phyloP scores from a whole-genome alignment of 768 basidiomycete genomes.

The Boletus tomentosulus region DNA sequence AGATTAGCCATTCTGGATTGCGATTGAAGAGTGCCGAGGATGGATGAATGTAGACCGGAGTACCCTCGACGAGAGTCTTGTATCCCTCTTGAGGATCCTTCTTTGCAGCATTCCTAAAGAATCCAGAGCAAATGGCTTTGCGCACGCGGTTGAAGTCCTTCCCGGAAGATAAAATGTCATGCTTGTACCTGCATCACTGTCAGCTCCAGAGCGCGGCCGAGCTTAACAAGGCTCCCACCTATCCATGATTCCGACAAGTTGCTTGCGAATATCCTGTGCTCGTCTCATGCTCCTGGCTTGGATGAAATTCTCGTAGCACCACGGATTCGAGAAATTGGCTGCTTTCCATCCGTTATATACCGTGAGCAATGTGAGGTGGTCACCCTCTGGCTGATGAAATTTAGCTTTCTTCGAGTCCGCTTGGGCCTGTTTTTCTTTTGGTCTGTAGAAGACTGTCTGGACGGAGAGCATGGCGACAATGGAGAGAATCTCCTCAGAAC shows the following conservation, averaged over 20 bases:
- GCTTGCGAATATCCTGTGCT: conserved; percentile 97
- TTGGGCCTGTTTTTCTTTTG: conserved; percentile 99
- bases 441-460: conserved; percentile 94
- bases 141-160: conserved; percentile 90
- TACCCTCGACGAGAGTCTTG: conserved; percentile 95
- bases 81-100: conserved; percentile 98
- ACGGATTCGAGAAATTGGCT: conserved; percentile 94
- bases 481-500: conserved; percentile 96
- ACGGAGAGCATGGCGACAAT: conserved; percentile 98
- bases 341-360: conserved; percentile 99
- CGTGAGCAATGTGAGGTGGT: conserved; percentile 85
- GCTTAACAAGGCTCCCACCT: conserved; percentile 47
- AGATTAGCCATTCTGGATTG: conserved; percentile 92
- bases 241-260: conserved; percentile 98
- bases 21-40: conserved; percentile 96
- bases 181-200: conserved; percentile 70
- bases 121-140: conserved; percentile 94
- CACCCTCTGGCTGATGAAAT: conserved; percentile 98
- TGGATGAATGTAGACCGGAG: conserved; percentile 98
- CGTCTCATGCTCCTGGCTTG: conserved; percentile 96
- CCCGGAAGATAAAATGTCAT: conserved; percentile 91
- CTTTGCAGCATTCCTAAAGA: conserved; percentile 97
- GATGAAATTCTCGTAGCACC: conserved; percentile 99
- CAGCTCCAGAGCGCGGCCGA: neutral
- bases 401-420: conserved; percentile 99